These are phyloP conservation scores for Juncus effusus DNA, from an alignment of 176 grass and related monocot genomes.

Conservation along the genomic window DNA sequence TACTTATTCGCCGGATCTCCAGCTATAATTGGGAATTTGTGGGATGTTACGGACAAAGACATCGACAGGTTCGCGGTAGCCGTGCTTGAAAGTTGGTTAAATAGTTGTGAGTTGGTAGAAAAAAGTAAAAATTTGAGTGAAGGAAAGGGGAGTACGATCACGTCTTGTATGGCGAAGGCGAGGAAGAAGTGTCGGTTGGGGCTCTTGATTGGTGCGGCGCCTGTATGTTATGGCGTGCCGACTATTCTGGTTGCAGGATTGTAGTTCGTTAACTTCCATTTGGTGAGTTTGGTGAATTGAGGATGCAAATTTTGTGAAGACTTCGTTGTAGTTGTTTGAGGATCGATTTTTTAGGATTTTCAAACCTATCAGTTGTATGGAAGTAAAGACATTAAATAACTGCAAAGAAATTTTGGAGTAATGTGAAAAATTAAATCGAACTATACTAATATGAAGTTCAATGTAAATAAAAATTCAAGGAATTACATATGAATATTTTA, in stretches of 20 bases:
- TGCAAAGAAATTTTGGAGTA: too few relatives aligned
- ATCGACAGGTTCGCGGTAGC: slow-evolving; percentile 73
- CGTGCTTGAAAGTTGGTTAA: slow-evolving; percentile 69
- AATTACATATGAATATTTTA: too few relatives aligned
- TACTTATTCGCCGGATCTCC: slow-evolving; percentile 84
- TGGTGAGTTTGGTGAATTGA: too few relatives aligned
- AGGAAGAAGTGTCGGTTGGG: slow-evolving; percentile 59
- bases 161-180: slow-evolving; percentile 59
- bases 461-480: too few relatives aligned
- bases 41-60: slow-evolving; percentile 83
- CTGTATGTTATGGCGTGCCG: slow-evolving; percentile 89
- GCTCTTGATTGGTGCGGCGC: slow-evolving; percentile 62
- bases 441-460: too few relatives aligned
- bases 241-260: slow-evolving; percentile 35
- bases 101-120: slow-evolving; percentile 10
- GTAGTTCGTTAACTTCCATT: too few relatives aligned
- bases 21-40: slow-evolving; percentile 65
- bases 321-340: too few relatives aligned
- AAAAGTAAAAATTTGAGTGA: not conserved
- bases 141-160: slow-evolving; percentile 34
- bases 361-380: too few relatives aligned
- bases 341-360: too few relatives aligned
- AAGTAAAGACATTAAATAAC: too few relatives aligned
- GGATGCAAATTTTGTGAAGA: too few relatives aligned
- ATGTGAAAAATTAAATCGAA: too few relatives aligned